These are phyloP conservation scores for Plasmodium sp. DNA, from an alignment of 169 alveolate genomes.

Conservation along the genomic window DNA sequence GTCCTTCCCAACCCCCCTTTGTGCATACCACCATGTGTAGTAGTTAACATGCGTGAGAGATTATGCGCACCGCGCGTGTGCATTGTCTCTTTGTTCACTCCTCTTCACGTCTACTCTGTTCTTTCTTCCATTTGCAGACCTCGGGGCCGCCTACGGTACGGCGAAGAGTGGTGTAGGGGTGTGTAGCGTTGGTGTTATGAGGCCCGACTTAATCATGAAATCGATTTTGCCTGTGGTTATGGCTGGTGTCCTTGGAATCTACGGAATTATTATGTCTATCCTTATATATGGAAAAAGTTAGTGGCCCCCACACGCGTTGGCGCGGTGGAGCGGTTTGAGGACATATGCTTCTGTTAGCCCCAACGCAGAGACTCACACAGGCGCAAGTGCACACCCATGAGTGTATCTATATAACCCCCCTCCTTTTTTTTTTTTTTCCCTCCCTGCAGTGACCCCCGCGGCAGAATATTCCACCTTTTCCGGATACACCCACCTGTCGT, in stretches of 20 bases:
- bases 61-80: not conserved
- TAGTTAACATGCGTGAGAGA: not conserved
- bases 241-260: conserved; percentile 99
- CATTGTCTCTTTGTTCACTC: not conserved
- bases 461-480: conserved; percentile 87
- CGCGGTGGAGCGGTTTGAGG: not conserved
- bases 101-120: not conserved
- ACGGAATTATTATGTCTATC: conserved; percentile 97
- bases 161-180: conserved; percentile 99
- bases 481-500: conserved; percentile 97
- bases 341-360: not conserved
- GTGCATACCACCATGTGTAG: not conserved
- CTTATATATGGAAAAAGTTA: conserved; percentile 83
- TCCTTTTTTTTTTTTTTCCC: not conserved
- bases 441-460: conserved; percentile 64
- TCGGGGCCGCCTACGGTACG: conserved; percentile 99
- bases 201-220: conserved; percentile 99
- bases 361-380: not conserved
- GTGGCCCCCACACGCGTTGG: not conserved
- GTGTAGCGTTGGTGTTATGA: conserved; percentile 99
- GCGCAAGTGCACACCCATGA: not conserved
- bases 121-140: conserved; percentile 84
- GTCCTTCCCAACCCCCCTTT: not conserved
- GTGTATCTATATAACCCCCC: not conserved
- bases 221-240: conserved; percentile 99